Percentiles rank a stretch among this genome's conserved stretches.
Conservation (phyloP, 1,139 yeast genomes). For the Yamadazyma triangularis region DNA sequence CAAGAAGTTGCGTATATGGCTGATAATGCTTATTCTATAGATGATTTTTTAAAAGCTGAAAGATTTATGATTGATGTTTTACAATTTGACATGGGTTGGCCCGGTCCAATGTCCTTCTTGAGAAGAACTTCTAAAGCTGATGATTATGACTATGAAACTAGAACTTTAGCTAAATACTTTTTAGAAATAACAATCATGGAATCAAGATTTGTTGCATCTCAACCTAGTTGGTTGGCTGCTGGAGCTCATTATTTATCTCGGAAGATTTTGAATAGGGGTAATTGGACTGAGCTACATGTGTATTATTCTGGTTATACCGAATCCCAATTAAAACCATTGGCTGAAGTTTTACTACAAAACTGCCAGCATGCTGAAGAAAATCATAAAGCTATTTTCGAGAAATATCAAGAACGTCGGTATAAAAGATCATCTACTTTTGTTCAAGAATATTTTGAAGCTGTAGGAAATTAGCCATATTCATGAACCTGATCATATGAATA, state of each 20-base stretch:
- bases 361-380: conserved; percentile 68
- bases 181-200: conserved; percentile 93
- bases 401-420: conserved; percentile 81
- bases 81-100: conserved; percentile 95
- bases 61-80: conserved; percentile 87
- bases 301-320: conserved; percentile 91
- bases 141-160: conserved; percentile 89
- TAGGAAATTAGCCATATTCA: conserved; percentile 4
- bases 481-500: no score
- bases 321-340: conserved; percentile 75
- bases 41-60: conserved; percentile 86
- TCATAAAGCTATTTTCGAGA: conserved; percentile 83
- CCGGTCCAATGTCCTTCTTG: conserved; percentile 96
- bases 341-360: conserved; percentile 63
- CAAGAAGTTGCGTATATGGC: conserved; percentile 96
- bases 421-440: conserved; percentile 80
- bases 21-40: conserved; percentile 78
- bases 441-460: conserved; percentile 60
- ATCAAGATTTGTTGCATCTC: conserved; percentile 78
- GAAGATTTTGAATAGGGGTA: conserved; percentile 62
- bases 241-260: conserved; percentile 87
- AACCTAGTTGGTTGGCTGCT: conserved; percentile 95
- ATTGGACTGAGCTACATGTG: conserved; percentile 83
- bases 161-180: conserved; percentile 91
- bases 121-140: conserved; percentile 97